A percentile compares a stretch with the other conserved stretches of the same genome.
These are phyloP conservation scores for Tilletia caries DNA, from an alignment of 1,284 basidiomycete species.

Conservation along the genomic window DNA sequence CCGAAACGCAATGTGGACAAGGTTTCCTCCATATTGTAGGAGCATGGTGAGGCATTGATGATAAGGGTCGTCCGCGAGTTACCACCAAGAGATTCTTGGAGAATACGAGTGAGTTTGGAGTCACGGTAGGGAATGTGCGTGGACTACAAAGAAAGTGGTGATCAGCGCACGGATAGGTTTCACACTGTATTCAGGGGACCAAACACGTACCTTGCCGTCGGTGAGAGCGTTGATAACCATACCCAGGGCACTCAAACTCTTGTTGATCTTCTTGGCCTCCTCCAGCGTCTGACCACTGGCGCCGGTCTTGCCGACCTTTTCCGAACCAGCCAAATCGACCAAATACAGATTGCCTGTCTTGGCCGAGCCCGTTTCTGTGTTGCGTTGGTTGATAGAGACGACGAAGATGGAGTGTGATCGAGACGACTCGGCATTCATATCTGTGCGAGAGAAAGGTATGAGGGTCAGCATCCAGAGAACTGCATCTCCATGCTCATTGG, in stretches of 20 bases:
- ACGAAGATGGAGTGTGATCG: constrained; percentile 99
- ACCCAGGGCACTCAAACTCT: constrained; percentile 90
- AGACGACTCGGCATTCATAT: constrained; percentile 99
- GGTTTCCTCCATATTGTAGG: constrained; percentile 95
- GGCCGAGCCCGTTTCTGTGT: constrained; percentile 89
- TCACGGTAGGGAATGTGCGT: constrained; percentile 98
- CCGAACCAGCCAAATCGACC: constrained; percentile 96
- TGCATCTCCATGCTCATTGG: background rate
- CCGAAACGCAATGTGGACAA: constrained; percentile 96
- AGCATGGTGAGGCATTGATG: constrained; percentile 96
- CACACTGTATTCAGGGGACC: background rate
- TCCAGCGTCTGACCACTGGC: constrained; percentile 97
- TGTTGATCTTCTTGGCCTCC: constrained; percentile 99
- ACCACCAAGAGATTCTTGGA: constrained; percentile 99
- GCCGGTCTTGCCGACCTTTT: constrained; percentile 99
- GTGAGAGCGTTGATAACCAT: constrained; percentile 99
- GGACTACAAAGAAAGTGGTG: constrained; percentile 61
- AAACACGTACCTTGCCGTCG: constrained; percentile 62
- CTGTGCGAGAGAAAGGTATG: background rate
- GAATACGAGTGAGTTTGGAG: constrained; percentile 96
- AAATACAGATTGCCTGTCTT: constrained; percentile 97
- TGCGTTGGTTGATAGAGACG: constrained; percentile 92
- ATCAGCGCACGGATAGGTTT: background rate
- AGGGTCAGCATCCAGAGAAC: background rate
- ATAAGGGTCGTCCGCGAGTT: constrained; percentile 98